Percentiles rank a stretch among this genome's conserved stretches.
phyloP scores from a whole-genome alignment of 2,329 filamentous ascomycete species.

The Ophiostoma ulmi region DNA sequence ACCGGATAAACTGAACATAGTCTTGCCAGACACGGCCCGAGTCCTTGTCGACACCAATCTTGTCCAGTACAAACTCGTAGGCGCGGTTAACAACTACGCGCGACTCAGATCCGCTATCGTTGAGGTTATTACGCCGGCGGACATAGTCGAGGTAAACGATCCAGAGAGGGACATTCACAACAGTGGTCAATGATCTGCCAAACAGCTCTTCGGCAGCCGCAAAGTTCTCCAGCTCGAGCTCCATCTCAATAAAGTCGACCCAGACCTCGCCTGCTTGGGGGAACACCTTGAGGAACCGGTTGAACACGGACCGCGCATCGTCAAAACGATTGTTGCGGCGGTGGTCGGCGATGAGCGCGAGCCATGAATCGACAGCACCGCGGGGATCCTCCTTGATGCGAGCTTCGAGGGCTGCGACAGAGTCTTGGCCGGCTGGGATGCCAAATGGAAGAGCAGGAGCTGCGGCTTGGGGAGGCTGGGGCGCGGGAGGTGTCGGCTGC shows the following conservation, averaged over 20 bases:
- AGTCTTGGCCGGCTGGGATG: slow-evolving; percentile 55
- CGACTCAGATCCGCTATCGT: slow-evolving; percentile 70
- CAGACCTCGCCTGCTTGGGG: slow-evolving; percentile 86
- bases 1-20: slow-evolving; percentile 89
- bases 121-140: slow-evolving; percentile 82
- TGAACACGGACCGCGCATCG: slow-evolving; percentile 72
- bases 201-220: slow-evolving; percentile 78
- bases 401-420: slow-evolving; percentile 76
- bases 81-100: slow-evolving; percentile 76
- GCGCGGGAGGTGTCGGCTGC: background rate
- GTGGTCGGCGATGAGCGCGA: slow-evolving; percentile 79
- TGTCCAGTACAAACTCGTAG: slow-evolving; percentile 87
- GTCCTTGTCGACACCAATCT: slow-evolving; percentile 86
- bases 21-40: slow-evolving; percentile 88
- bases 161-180: slow-evolving; percentile 84
- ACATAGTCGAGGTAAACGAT: slow-evolving; percentile 93
- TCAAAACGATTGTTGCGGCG: slow-evolving; percentile 76
- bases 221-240: slow-evolving; percentile 80
- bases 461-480: background rate
- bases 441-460: background rate
- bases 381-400: slow-evolving; percentile 87
- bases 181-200: slow-evolving; percentile 65
- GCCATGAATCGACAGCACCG: slow-evolving; percentile 89
- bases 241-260: slow-evolving; percentile 84
- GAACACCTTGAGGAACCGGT: slow-evolving; percentile 81